Evolutionary conservation across 2,329 filamentous ascomycete genomes (phyloP).

Genomic region (Atkinsonella texensis): DNA sequence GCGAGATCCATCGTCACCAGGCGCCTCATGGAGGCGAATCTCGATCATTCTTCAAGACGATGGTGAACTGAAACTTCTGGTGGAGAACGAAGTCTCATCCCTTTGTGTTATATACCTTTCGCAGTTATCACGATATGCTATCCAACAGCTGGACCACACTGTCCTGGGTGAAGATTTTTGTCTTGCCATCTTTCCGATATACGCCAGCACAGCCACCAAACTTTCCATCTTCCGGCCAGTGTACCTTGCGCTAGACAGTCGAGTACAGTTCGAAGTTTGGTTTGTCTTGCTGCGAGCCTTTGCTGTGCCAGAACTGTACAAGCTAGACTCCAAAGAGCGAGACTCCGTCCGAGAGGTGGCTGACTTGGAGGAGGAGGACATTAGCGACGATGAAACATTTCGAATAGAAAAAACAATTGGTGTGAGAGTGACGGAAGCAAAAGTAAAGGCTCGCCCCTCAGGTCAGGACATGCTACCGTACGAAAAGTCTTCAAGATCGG

Average conservation of each 20-base stretch:
- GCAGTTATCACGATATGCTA: slow-evolving; percentile 76
- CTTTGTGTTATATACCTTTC: slow-evolving; percentile 78
- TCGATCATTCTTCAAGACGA: slow-evolving; percentile 93
- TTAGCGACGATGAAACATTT: slow-evolving; percentile 38
- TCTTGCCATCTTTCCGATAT: slow-evolving; percentile 90
- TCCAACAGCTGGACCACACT: slow-evolving; percentile 81
- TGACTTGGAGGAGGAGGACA: slow-evolving; percentile 25
- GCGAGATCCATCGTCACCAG: slow-evolving; percentile 39
- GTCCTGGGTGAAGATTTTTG: slow-evolving; percentile 90
- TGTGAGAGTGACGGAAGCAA: slow-evolving; percentile 49
- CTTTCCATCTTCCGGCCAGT: slow-evolving; percentile 75
- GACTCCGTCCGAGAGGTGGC: slow-evolving; percentile 30
- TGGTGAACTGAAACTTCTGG: slow-evolving; percentile 82
- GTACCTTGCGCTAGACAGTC: slow-evolving; percentile 75
- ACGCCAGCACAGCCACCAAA: slow-evolving; percentile 61
- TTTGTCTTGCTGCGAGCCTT: slow-evolving; percentile 85
- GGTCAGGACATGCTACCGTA: slow-evolving; percentile 12
- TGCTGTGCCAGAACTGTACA: slow-evolving; percentile 83
- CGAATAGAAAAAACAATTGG: slow-evolving; percentile 49
- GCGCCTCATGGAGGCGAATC: slow-evolving; percentile 69
- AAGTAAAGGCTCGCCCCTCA: slow-evolving; percentile 32
- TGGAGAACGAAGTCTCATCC: slow-evolving; percentile 70
- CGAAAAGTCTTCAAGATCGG: slow-evolving; percentile 13
- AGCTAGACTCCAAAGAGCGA: slow-evolving; percentile 34
- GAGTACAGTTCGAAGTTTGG: slow-evolving; percentile 94